Evolutionary conservation across 192 early-diverging fungal genomes (phyloP).

Genomic region (Cetraspora pellucida): DNA sequence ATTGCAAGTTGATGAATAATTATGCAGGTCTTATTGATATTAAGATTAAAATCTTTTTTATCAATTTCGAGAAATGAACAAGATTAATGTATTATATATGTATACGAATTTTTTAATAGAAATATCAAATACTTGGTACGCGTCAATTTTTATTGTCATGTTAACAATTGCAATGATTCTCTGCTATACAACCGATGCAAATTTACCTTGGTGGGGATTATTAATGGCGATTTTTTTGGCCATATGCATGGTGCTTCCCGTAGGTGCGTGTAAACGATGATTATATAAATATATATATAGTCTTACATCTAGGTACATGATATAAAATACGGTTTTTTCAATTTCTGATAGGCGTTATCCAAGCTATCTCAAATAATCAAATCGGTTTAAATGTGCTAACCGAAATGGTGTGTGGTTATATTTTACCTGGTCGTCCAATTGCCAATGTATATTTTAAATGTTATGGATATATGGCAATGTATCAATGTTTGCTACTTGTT

Average conservation of each 20-base stretch:
- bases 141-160: slow-evolving; percentile 41
- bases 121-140: slow-evolving; percentile 59
- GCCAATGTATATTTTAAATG: slow-evolving; percentile 64
- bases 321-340: background rate
- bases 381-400: slow-evolving; percentile 60
- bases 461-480: slow-evolving; percentile 58
- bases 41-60: background rate
- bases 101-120: slow-evolving; percentile 29
- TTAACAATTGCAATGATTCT: slow-evolving; percentile 42
- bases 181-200: slow-evolving; percentile 36
- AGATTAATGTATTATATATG: no score
- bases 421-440: slow-evolving; percentile 57
- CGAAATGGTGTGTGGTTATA: slow-evolving; percentile 58
- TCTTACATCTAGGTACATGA: background rate
- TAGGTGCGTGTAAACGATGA: slow-evolving; percentile 39
- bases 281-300: background rate
- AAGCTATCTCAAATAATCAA: slow-evolving; percentile 56
- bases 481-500: slow-evolving; percentile 74
- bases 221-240: slow-evolving; percentile 47
- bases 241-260: slow-evolving; percentile 50
- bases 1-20: slow-evolving; percentile 23
- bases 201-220: slow-evolving; percentile 56
- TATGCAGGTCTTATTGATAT: slow-evolving; percentile 11
- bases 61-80: background rate
- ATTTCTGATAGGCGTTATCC: slow-evolving; percentile 38